Conservation (phyloP, 1,284 basidiomycete species). For the Sporisorium sorghi region DNA sequence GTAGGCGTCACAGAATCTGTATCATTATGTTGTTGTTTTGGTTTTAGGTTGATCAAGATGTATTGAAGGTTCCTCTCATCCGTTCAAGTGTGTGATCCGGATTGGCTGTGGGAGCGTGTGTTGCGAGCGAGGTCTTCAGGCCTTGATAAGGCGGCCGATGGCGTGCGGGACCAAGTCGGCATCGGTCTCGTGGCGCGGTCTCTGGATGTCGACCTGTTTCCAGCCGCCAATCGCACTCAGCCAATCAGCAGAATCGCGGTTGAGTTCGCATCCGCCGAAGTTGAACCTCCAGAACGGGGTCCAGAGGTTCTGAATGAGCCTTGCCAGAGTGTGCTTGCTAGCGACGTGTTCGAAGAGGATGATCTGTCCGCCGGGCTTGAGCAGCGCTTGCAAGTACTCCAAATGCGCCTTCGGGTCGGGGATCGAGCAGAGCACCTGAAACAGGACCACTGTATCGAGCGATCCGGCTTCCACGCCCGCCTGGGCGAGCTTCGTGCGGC, state of each 20-base stretch:
- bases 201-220: conserved; percentile 46
- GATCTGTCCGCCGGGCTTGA: conserved; percentile 58
- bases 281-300: conserved; percentile 45
- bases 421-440: conserved; percentile 61
- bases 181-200: conserved; percentile 32
- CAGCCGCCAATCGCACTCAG: conserved; percentile 48
- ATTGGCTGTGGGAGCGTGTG: background rate
- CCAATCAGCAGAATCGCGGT: conserved; percentile 43
- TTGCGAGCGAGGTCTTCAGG: conserved; percentile 10
- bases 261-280: conserved; percentile 49
- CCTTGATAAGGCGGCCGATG: conserved; percentile 51
- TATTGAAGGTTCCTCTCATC: background rate
- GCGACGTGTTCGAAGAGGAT: conserved; percentile 60
- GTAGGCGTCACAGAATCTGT: conserved; percentile 5
- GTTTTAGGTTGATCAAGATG: background rate
- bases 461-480: conserved; percentile 33
- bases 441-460: conserved; percentile 59
- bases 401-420: conserved; percentile 52
- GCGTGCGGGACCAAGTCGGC: conserved; percentile 48
- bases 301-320: conserved; percentile 39
- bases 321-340: conserved; percentile 33
- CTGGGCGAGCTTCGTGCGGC: conserved; percentile 14
- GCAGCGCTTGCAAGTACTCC: conserved; percentile 39
- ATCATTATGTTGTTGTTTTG: conserved; percentile 11
- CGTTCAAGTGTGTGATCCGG: background rate